These are phyloP conservation scores for Oryza nivara DNA, from an alignment of 176 grass and related monocot species.

Conservation along the genomic window DNA sequence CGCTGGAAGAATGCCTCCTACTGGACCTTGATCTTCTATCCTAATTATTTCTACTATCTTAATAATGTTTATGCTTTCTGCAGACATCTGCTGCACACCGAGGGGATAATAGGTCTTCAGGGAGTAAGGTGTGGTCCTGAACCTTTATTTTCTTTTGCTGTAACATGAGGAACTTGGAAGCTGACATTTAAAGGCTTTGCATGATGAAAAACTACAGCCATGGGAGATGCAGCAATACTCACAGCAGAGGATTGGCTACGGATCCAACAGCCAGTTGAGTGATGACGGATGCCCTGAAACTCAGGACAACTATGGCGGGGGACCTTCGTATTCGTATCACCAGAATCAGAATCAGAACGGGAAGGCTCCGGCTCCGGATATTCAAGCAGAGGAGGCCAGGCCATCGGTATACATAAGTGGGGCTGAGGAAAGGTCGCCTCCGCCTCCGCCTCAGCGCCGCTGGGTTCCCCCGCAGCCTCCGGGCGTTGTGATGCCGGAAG, in stretches of 20 bases:
- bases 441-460: constrained; percentile 40
- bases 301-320: constrained; percentile 36
- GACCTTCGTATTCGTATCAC: constrained; percentile 45
- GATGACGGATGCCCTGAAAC: constrained; percentile 59
- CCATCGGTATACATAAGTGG: constrained; percentile 38
- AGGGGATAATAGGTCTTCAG: constrained; percentile 60
- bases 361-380: constrained; percentile 46
- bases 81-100: constrained; percentile 41
- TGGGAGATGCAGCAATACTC: constrained; percentile 62
- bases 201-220: constrained; percentile 39
- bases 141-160: constrained; percentile 1
- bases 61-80: constrained; percentile 18
- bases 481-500: constrained; percentile 72
- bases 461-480: constrained; percentile 85
- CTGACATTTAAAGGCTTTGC: neutral
- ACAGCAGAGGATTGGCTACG: constrained; percentile 55
- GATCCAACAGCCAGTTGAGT: constrained; percentile 46
- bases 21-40: constrained; percentile 6
- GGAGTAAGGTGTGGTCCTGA: constrained; percentile 51
- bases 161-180: constrained; percentile 23
- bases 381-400: constrained; percentile 44
- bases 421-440: constrained; percentile 40
- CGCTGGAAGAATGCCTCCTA: neutral
- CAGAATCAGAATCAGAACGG: constrained; percentile 49
- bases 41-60: constrained; percentile 1